A percentile compares a stretch with the other conserved stretches of the same genome.
These are phyloP conservation scores for Nigrospora oryzae DNA, from an alignment of 2,329 filamentous ascomycete genomes.

Conservation along the genomic window DNA sequence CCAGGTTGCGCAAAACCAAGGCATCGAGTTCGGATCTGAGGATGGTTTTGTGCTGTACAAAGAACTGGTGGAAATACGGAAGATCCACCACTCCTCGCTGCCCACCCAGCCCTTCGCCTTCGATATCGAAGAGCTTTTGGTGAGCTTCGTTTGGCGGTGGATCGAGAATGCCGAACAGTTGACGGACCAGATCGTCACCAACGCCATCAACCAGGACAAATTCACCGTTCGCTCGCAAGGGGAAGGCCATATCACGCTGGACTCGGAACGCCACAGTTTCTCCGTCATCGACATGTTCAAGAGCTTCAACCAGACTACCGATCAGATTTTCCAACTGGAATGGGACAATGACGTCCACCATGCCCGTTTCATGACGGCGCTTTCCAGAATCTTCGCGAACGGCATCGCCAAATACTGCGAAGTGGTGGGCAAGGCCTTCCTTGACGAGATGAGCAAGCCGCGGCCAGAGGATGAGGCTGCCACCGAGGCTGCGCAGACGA, in stretches of 20 bases:
- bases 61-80: conserved; percentile 76
- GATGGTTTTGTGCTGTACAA: conserved; percentile 93
- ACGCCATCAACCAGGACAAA: conserved; percentile 82
- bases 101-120: conserved; percentile 73
- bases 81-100: conserved; percentile 68
- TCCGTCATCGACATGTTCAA: conserved; percentile 91
- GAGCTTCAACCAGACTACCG: conserved; percentile 84
- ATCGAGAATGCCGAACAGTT: conserved; percentile 72
- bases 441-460: conserved; percentile 85
- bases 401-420: conserved; percentile 89
- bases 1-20: conserved; percentile 58
- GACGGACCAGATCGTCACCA: conserved; percentile 76
- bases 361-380: conserved; percentile 92
- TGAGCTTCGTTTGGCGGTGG: conserved; percentile 95
- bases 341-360: conserved; percentile 94
- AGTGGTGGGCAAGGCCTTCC: conserved; percentile 75
- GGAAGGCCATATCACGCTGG: conserved; percentile 54
- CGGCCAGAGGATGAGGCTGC: conserved; percentile 70
- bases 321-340: conserved; percentile 76
- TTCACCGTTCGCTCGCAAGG: conserved; percentile 68
- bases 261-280: conserved; percentile 83
- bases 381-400: conserved; percentile 75
- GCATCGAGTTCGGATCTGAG: conserved; percentile 72
- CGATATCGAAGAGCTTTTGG: conserved; percentile 75
- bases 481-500: conserved; percentile 65